These are phyloP conservation scores for Lobosporangium transversale DNA, from an alignment of 192 early-diverging fungal genomes.

Conservation along the genomic window DNA sequence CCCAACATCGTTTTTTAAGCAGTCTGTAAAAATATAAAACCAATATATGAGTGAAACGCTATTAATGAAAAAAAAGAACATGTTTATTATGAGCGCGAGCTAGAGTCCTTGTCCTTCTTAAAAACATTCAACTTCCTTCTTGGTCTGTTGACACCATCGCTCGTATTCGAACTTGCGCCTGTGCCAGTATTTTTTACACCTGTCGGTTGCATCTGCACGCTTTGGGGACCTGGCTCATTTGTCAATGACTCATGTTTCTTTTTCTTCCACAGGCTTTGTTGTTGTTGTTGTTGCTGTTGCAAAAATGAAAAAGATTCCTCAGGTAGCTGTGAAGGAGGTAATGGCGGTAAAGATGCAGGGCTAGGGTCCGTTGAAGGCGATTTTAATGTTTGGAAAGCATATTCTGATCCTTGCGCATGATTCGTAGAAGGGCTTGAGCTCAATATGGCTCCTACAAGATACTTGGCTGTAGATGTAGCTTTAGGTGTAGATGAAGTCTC, in stretches of 20 bases:
- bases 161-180: no score
- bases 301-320: not conserved
- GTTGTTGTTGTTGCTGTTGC: not conserved
- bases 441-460: not conserved
- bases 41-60: no score
- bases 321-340: constrained; percentile 5
- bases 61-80: no score
- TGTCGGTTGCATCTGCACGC: not conserved
- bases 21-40: no score
- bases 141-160: no score
- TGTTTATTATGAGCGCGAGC: no score
- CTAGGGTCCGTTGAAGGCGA: not conserved
- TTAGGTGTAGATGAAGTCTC: constrained; percentile 10
- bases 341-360: constrained; percentile 5
- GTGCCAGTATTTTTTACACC: no score
- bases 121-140: no score
- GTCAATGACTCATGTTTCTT: constrained; percentile 7
- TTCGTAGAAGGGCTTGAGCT: constrained; percentile 21
- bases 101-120: no score
- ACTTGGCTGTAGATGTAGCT: not conserved
- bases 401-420: constrained; percentile 27
- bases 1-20: no score
- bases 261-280: not conserved
- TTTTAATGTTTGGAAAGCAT: constrained; percentile 26
- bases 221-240: not conserved